Evolutionary conservation across 306 rosid species (phyloP).

Genomic region (Glycine soja): DNA sequence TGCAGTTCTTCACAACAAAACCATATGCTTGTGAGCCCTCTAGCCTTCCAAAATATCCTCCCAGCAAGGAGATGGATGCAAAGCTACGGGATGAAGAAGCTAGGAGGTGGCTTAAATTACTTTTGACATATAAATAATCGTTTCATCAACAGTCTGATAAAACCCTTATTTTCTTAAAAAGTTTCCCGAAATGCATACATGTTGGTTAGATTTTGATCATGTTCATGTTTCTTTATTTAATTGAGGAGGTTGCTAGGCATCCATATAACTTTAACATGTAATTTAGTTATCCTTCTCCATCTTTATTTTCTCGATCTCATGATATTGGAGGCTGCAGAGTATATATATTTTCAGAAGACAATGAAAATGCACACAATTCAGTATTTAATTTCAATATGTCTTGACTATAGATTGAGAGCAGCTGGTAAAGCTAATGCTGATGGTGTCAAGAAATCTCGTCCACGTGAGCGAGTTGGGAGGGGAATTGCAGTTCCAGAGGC

Average conservation of each 20-base stretch:
- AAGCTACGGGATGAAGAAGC: constrained; percentile 97
- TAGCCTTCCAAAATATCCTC: constrained; percentile 98
- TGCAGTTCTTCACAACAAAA: constrained; percentile 88
- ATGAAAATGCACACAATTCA: constrained; percentile 17
- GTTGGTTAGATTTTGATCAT: constrained; percentile 18
- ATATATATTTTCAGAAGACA: constrained; percentile 18
- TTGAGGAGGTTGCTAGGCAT: constrained; percentile 8
- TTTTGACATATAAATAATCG: constrained; percentile 31
- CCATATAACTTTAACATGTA: constrained; percentile 9
- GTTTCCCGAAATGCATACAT: neutral
- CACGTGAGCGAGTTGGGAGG: constrained; percentile 80
- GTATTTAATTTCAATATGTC: constrained; percentile 46
- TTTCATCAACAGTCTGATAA: constrained; percentile 30
- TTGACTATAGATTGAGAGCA: constrained; percentile 82
- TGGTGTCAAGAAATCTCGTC: constrained; percentile 80
- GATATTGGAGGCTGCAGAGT: constrained; percentile 4
- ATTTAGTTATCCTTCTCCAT: constrained; percentile 10
- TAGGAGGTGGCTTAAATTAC: constrained; percentile 72
- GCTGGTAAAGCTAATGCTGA: constrained; percentile 83
- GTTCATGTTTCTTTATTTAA: neutral
- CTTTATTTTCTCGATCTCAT: constrained; percentile 15
- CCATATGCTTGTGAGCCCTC: constrained; percentile 99
- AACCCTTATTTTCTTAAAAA: neutral
- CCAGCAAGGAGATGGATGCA: constrained; percentile 99
- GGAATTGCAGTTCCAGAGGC: constrained; percentile 91